Evolutionary conservation across 805 yeast genomes (phyloP).

Genomic region (Cyberlindnera lachancei): DNA sequence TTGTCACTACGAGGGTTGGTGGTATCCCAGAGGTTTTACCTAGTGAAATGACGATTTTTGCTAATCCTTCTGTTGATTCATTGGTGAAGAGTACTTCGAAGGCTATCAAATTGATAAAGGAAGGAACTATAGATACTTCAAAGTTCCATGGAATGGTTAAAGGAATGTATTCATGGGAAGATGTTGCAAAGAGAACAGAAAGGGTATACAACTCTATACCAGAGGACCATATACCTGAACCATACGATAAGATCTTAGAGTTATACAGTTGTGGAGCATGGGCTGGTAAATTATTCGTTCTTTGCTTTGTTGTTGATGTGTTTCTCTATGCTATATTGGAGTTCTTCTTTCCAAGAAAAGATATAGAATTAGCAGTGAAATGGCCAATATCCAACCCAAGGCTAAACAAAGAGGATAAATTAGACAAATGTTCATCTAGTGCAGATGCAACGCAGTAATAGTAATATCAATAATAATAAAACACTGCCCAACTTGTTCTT

Average conservation of each 20-base stretch:
- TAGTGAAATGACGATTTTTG: conserved; percentile 84
- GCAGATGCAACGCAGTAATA: too few species aligned
- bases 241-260: conserved; percentile 47
- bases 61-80: conserved; percentile 81
- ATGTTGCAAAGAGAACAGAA: conserved; percentile 83
- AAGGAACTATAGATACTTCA: conserved; percentile 58
- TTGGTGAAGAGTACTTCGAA: conserved; percentile 59
- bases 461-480: too few species aligned
- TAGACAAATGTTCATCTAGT: too few species aligned
- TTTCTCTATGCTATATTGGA: conserved; percentile 58
- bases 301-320: conserved; percentile 77
- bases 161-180: conserved; percentile 85
- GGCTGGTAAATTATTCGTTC: conserved; percentile 78
- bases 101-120: conserved; percentile 59
- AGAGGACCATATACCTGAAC: conserved; percentile 20
- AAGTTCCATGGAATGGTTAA: conserved; percentile 71
- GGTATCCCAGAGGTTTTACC: conserved; percentile 98
- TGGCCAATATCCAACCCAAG: conserved; percentile 64
- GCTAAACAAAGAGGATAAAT: too few species aligned
- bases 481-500: too few species aligned
- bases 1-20: conserved; percentile 93
- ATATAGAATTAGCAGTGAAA: conserved; percentile 69
- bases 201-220: conserved; percentile 58
- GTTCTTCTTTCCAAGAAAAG: conserved; percentile 55
- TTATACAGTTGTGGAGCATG: conserved; percentile 69